These are phyloP conservation scores for Alloascoidea hylecoeti DNA, from an alignment of 805 yeast genomes.

Conservation along the genomic window DNA sequence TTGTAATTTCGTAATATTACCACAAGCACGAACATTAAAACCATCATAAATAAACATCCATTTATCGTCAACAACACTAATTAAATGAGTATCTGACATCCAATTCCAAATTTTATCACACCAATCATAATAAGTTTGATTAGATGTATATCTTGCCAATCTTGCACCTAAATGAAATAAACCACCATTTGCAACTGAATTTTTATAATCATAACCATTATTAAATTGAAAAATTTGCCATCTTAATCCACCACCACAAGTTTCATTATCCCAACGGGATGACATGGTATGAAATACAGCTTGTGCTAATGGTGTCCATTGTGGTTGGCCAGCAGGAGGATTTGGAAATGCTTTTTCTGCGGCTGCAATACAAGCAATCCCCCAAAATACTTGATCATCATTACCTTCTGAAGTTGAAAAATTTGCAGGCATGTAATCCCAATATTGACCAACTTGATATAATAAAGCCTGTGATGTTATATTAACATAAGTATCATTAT, in stretches of 20 bases:
- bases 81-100: slow-evolving; percentile 36
- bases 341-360: slow-evolving; percentile 74
- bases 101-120: slow-evolving; percentile 68
- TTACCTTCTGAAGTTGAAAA: slow-evolving; percentile 81
- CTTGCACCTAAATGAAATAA: slow-evolving; percentile 73
- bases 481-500: slow-evolving; percentile 47
- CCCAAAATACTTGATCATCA: slow-evolving; percentile 94
- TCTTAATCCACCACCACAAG: slow-evolving; percentile 69
- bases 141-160: slow-evolving; percentile 63
- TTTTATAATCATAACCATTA: slow-evolving; percentile 76
- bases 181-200: slow-evolving; percentile 78
- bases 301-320: slow-evolving; percentile 70
- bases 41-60: slow-evolving; percentile 54
- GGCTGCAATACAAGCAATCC: slow-evolving; percentile 72
- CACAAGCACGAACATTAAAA: slow-evolving; percentile 35
- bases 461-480: slow-evolving; percentile 44
- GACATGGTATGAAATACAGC: slow-evolving; percentile 82
- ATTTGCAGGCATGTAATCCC: slow-evolving; percentile 67
- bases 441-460: slow-evolving; percentile 48
- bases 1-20: slow-evolving; percentile 33
- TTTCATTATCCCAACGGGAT: slow-evolving; percentile 53
- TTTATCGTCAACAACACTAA: slow-evolving; percentile 16
- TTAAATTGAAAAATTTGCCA: slow-evolving; percentile 92
- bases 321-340: slow-evolving; percentile 41
- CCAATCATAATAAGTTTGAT: slow-evolving; percentile 58